Evolutionary conservation across 2,329 filamentous ascomycete genomes (phyloP).

Genomic region (Hypoxylon sp.): DNA sequence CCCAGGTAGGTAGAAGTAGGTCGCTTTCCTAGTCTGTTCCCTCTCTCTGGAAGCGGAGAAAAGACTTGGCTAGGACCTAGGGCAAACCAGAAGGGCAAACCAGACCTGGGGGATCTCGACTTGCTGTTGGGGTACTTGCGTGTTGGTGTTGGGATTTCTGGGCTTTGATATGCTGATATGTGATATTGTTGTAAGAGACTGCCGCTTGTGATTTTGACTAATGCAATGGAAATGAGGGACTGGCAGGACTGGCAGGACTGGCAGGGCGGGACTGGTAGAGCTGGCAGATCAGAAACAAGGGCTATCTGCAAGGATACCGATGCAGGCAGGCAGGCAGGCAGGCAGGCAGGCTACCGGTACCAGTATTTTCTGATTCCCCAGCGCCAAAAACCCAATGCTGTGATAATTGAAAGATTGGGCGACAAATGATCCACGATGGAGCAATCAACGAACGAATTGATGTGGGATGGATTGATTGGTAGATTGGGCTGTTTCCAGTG

Average conservation of each 20-base stretch:
- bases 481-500: constrained; percentile 26
- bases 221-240: constrained; percentile 12
- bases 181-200: neutral
- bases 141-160: neutral
- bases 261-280: neutral
- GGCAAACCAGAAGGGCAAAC: neutral
- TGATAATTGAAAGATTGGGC: constrained; percentile 28
- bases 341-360: constrained; percentile 7
- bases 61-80: constrained; percentile 25
- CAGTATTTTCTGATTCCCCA: constrained; percentile 10
- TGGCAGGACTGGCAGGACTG: neutral
- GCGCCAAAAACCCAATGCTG: constrained; percentile 23
- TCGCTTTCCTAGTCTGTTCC: constrained; percentile 11
- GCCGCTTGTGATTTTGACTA: constrained; percentile 8
- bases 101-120: neutral
- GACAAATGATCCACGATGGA: constrained; percentile 19
- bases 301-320: constrained; percentile 35
- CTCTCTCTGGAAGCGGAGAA: constrained; percentile 32
- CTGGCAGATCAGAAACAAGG: constrained; percentile 21
- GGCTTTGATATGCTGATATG: neutral
- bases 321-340: constrained; percentile 24
- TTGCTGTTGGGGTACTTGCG: neutral
- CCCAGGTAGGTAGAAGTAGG: constrained; percentile 13
- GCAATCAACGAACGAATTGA: constrained; percentile 22
- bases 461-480: constrained; percentile 32